These are phyloP conservation scores for Eucalyptus cloeziana DNA, from an alignment of 345 rosid species.

Conservation along the genomic window DNA sequence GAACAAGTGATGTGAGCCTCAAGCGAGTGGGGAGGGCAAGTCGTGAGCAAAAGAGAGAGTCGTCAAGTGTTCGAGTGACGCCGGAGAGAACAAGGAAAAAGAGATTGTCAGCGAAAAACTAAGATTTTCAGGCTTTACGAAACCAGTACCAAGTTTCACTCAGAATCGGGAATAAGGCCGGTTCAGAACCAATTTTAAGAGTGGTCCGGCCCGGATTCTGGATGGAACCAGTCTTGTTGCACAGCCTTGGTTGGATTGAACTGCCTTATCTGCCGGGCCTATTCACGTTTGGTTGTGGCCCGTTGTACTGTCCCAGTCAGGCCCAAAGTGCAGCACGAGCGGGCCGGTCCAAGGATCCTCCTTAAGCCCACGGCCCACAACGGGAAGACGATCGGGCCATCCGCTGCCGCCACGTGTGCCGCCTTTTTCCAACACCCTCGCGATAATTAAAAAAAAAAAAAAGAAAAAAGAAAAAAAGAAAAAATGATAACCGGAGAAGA, in stretches of 20 bases:
- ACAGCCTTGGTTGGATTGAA: background rate
- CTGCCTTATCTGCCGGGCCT: background rate
- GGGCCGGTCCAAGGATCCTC: background rate
- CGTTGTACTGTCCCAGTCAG: background rate
- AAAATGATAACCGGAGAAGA: background rate
- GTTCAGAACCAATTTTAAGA: no score
- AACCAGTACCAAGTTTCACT: background rate
- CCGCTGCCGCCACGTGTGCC: background rate
- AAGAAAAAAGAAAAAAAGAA: fast-evolving
- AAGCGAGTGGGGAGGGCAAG: background rate
- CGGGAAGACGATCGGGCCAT: background rate
- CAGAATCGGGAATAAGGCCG: background rate
- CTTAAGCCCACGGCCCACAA: background rate
- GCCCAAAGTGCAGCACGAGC: background rate
- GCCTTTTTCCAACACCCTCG: background rate
- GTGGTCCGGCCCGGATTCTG: background rate
- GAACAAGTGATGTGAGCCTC: background rate
- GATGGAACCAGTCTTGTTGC: background rate
- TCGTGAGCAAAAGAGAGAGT: background rate
- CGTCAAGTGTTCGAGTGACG: background rate
- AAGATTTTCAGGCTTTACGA: background rate
- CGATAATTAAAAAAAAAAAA: background rate
- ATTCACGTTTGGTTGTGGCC: background rate
- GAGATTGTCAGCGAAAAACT: background rate
- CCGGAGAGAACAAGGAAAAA: background rate